Evolutionary conservation across 352 stramenopile species (phyloP), one percentile per base, ranked within the genome.

Genomic region (Phytophthora ohioensis): DNA sequence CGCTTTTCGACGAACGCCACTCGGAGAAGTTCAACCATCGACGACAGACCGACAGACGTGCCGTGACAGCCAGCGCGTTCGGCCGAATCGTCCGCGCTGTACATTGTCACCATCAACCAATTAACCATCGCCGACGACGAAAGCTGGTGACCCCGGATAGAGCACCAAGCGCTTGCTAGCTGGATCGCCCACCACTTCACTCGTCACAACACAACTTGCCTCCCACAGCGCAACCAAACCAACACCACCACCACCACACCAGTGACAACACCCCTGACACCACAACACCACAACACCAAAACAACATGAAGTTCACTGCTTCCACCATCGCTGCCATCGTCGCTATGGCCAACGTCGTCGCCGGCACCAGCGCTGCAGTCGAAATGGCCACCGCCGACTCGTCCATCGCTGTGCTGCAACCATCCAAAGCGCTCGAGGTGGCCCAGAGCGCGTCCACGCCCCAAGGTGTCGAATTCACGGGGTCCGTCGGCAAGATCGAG

Each of bases 381-480:
- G 47, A 53, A 54, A 30, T 66, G 8, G 47, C 58, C 30, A 38
- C 17, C 21, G 17, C 45, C 8, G 45, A 48, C 32, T 15, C 45
- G 17, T 27, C 48, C 11, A 41, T 34, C 9, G 47, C 38, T 8
- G 58, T 67, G 31, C 10, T 67, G 49, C 15, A 48, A 17, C 59
- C 48, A n/a, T n/a, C 59, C 51, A 54, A 59, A 31, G 59, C 59
- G 38, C 48, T 67, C 5, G 59, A 60, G 30, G 30, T 67, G 48
- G 59, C 51, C 31, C 48, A 67, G 38, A 54, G 48, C 32, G 39
- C 39, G 10, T 36, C 59, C 42, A 13, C 45, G 17, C 59, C 59
- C 5, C n/a, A 59, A 21, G 59, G 49, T n/a, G 59, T 67, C 47
- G 32, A 49, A 48, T 55, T 67, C 48, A 67, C 59, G 59, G 59